A percentile compares a stretch with the other conserved stretches of the same genome.
phyloP scores from a whole-genome alignment of 495 filamentous ascomycete species.

The Penicillium paradoxum region DNA sequence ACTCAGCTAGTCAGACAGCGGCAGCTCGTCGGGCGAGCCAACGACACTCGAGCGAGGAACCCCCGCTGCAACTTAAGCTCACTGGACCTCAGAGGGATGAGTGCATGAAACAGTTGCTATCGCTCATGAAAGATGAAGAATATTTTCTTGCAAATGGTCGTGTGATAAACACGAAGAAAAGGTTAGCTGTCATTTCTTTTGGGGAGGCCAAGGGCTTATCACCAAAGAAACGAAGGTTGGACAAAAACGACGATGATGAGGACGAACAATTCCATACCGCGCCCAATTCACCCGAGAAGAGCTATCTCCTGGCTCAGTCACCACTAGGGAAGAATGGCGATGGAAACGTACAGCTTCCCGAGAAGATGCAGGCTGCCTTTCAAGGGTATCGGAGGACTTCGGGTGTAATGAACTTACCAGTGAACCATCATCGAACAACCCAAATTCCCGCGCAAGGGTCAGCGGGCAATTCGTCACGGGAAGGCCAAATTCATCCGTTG shows the following conservation, averaged over 20 bases:
- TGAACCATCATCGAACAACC: not conserved
- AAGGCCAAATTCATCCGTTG: not conserved
- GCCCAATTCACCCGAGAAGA: constrained; percentile 34
- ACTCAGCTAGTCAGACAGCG: not conserved
- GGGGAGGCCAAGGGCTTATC: constrained; percentile 1
- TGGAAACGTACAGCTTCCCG: not conserved
- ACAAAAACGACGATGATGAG: constrained; percentile 17
- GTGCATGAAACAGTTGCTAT: constrained; percentile 21
- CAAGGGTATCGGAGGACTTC: not conserved
- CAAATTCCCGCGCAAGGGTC: not conserved
- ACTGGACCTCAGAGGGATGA: constrained; percentile 12
- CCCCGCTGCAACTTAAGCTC: not conserved
- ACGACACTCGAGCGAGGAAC: not conserved
- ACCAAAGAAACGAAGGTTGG: constrained; percentile 25
- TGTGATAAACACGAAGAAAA: constrained; percentile 1
- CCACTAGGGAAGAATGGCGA: not conserved
- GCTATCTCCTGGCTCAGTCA: not conserved
- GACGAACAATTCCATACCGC: constrained; percentile 39
- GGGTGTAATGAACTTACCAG: not conserved
- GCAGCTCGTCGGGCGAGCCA: not conserved
- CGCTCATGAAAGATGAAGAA: constrained; percentile 27
- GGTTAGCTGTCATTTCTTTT: not conserved
- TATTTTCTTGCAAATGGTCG: constrained; percentile 21
- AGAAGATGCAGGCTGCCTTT: not conserved
- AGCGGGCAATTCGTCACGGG: not conserved